phyloP scores from a whole-genome alignment of 208 protist genomes.

The Acanthamoeba royreba region DNA sequence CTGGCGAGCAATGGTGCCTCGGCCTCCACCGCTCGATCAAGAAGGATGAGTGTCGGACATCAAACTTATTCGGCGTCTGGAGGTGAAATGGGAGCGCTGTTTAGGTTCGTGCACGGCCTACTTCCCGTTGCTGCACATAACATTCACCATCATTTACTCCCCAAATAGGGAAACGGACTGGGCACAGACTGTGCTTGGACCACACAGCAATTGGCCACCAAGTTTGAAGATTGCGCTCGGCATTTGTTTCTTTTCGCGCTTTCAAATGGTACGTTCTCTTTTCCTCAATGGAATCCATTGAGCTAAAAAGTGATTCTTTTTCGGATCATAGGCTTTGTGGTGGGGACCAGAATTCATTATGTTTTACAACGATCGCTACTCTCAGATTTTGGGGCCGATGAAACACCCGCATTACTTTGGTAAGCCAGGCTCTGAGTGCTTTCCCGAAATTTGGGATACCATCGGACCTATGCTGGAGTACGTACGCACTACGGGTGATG shows the following conservation, averaged over 20 bases:
- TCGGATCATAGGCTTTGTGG: too few relatives aligned
- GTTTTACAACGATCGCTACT: background rate
- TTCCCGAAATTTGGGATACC: background rate
- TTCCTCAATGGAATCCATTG: too few relatives aligned
- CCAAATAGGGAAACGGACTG: too few relatives aligned
- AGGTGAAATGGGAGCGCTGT: background rate
- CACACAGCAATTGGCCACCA: too few relatives aligned
- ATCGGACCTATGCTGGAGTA: background rate
- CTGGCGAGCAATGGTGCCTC: background rate
- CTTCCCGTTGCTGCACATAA: too few relatives aligned
- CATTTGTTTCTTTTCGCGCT: too few relatives aligned
- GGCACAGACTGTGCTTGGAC: too few relatives aligned
- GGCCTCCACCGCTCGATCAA: background rate
- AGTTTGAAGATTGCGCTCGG: too few relatives aligned
- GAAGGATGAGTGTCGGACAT: background rate
- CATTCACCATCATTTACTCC: too few relatives aligned
- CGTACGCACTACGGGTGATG: background rate
- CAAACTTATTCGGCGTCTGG: background rate
- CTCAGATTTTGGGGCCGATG: background rate
- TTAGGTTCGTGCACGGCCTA: too few relatives aligned
- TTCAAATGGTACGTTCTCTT: too few relatives aligned
- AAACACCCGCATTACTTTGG: background rate
- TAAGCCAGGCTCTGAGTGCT: background rate
- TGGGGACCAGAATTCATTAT: background rate
- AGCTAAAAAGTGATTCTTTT: too few relatives aligned